Base-by-base conservation (phyloP, 2,329 filamentous ascomycete species). In the Orbilia blumenaviensis region DNA sequence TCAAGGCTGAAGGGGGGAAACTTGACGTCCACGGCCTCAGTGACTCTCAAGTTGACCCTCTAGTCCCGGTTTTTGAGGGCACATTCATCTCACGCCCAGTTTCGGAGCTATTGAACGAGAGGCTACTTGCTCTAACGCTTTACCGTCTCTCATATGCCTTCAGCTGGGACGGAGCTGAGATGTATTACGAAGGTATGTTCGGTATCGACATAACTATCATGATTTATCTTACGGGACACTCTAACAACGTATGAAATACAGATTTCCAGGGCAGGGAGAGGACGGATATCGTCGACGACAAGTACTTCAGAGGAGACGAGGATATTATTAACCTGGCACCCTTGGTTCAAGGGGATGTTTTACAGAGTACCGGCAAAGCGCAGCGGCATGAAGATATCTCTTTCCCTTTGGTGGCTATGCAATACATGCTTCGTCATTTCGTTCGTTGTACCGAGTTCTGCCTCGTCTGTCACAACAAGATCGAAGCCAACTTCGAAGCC, bases 401-500 rank as follows among this genome's bases (percentile, higher is more conserved):
- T 50, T 83, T 89, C 36, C 86, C 87, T 1, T 82, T 90, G 27
- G 78, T 88, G 27, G 86, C 87, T 5, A 80, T 80, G 77, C 79
- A 80, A 36, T 96, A 94, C 79, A 86, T 89, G 0, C 84, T 96
- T 25, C 89, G 90, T 0, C 91, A 93, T 80, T 89, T 97, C 74
- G 87, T 92, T 7, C 89, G 89, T 67, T 97, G 92, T 81, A 93
- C 92, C 0, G 89, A 95, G 66, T 96, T 94, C 82, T 97, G 94
- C 82, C 86, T 96, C 66, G 89, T 94, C 23, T 97, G 94, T 80
- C 92, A 96, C 82, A 87, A 87, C 78, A 90, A 87, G 78, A 86
- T 92, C 36, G 82, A 87, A 0, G 86, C 86, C 1, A 87, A 88
- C 0, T 89, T 94, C 38, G 88, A 90, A 79, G 88, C 90, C 1